Conservation (phyloP, 2,329 filamentous ascomycete species). For the Xylaria sp. region DNA sequence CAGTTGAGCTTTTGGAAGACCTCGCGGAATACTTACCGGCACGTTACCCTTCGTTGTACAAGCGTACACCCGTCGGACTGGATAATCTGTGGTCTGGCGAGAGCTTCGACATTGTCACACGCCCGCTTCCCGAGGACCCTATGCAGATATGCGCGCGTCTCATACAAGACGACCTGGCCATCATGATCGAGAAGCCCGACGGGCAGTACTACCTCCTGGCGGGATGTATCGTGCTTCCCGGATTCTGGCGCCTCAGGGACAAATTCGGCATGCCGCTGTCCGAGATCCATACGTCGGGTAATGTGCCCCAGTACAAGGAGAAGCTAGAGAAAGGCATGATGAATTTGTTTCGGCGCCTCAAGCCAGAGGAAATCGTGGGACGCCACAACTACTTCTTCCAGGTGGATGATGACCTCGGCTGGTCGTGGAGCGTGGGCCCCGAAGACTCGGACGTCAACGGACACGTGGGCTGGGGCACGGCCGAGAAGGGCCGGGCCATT, state of each 20-base stretch:
- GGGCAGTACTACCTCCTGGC: constrained; percentile 85
- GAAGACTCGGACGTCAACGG: constrained; percentile 67
- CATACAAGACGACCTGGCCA: constrained; percentile 82
- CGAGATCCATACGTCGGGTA: constrained; percentile 81
- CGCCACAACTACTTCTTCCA: constrained; percentile 91
- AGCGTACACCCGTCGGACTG: constrained; percentile 70
- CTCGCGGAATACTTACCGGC: constrained; percentile 75
- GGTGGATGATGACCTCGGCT: constrained; percentile 80
- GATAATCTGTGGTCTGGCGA: constrained; percentile 78
- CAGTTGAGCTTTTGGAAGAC: constrained; percentile 80
- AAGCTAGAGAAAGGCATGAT: constrained; percentile 51
- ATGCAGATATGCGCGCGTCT: constrained; percentile 79
- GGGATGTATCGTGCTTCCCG: constrained; percentile 78
- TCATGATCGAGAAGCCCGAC: constrained; percentile 82
- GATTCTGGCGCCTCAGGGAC: constrained; percentile 85
- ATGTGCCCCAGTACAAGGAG: constrained; percentile 62
- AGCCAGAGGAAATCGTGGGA: constrained; percentile 69
- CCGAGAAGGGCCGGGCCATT: constrained; percentile 77
- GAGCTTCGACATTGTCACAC: constrained; percentile 71
- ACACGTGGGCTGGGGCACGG: constrained; percentile 76
- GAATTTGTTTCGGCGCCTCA: constrained; percentile 76
- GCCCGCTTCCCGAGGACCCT: constrained; percentile 77
- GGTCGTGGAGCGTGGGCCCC: constrained; percentile 78
- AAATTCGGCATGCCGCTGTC: constrained; percentile 83
- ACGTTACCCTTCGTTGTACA: constrained; percentile 78